Conservation (phyloP, 1,139 yeast species). For the Geotrichum restrictum region DNA sequence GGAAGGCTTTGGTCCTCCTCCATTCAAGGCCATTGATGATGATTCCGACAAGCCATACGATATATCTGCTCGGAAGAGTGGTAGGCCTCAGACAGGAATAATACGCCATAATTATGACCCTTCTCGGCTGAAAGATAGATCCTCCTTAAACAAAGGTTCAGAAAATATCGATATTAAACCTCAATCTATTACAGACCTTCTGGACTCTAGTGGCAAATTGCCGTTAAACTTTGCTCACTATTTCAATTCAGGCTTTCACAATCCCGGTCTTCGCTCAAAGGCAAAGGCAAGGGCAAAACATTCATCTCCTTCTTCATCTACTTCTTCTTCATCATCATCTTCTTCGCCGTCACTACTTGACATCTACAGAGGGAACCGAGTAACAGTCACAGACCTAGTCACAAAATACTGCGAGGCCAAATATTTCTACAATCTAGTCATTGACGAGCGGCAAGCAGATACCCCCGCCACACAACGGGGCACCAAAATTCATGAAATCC, state of each 20-base stretch:
- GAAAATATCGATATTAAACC: too few species aligned
- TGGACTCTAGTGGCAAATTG: background rate
- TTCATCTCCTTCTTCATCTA: too few species aligned
- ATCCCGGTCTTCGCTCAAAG: too few species aligned
- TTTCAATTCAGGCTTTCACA: background rate
- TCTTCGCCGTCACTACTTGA: background rate
- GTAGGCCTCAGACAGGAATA: too few species aligned
- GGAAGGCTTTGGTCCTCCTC: background rate
- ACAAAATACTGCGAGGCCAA: constrained; percentile 33
- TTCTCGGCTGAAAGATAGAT: too few species aligned
- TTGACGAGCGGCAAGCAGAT: constrained; percentile 7
- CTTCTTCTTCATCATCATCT: too few species aligned
- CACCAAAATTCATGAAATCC: constrained; percentile 30
- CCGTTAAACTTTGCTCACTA: background rate
- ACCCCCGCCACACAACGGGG: constrained; percentile 31
- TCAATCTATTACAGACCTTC: background rate
- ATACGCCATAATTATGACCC: too few species aligned
- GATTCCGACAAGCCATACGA: too few species aligned
- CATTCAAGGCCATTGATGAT: background rate
- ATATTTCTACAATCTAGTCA: constrained; percentile 26
- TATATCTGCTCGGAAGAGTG: too few species aligned
- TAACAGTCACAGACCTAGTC: constrained; percentile 33
- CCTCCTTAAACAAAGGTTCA: too few species aligned
- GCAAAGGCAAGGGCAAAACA: too few species aligned
- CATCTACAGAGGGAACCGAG: constrained; percentile 22